Base-by-base conservation (phyloP, 345 rosid species). In the Rhodamnia rubescens region DNA sequence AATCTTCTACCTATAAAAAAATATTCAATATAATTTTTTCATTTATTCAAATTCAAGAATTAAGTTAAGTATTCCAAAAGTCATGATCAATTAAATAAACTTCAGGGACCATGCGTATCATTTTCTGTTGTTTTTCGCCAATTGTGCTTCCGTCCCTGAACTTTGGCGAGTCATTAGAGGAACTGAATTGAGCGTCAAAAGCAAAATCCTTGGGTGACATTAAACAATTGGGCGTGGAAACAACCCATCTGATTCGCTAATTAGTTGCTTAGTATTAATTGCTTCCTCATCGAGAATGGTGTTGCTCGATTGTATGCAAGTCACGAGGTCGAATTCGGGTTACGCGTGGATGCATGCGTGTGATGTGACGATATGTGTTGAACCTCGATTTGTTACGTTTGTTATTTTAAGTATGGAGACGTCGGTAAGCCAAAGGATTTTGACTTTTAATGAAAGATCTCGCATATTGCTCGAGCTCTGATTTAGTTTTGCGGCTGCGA, bases 391-490 rank as follows among this genome's bases (percentile, higher is more conserved):
- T n/a, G 1, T 6, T 59, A 27, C 10, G 0, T 59, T 59, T 59
- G 40, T 36, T 36, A 36, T 36, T 36, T 36, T 36, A 36, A 0
- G 74, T 2, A 13, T 27, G 18, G 0, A 12, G 0, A n/a, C 27
- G 18, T 1, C 2, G 4, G 1, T 3, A n/a, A 6, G 6, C 0
- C 1, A 4, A 3, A 3, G 5, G 40, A 14, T 29, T n/a, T n/a
- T 6, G 6, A 27, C 1, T n/a, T 59, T 27, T 27, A 1, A 3
- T 1, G 1, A 8, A 8, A 27, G 40, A 59, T 59, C 1, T 27
- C 15, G 32, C 14, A 6, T 26, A 26, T 57, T 57, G 6, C 5
- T 7, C 42, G 5, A 29, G 11, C 75, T 64, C 1, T 15, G 20
- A 29, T 0, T 29, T 61, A 16, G 3, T 3, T 61, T 7, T 15